These are phyloP conservation scores for Starmerella riodocensis DNA, from an alignment of 805 yeast genomes.

Conservation along the genomic window DNA sequence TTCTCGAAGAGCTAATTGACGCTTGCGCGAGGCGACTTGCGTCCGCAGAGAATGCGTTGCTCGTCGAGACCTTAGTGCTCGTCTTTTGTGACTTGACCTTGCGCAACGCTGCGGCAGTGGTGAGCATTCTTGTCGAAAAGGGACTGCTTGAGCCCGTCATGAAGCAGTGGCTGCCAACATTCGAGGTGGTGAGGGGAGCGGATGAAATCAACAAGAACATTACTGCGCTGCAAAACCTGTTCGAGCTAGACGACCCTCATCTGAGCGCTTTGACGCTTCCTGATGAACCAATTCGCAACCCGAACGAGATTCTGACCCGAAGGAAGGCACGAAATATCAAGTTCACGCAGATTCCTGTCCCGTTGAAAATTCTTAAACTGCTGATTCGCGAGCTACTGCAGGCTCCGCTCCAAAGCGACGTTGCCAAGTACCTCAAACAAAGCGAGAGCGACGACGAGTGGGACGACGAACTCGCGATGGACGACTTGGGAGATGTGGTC, in stretches of 20 bases:
- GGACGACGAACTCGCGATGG: constrained; percentile 27
- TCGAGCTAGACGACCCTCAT: constrained; percentile 41
- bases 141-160: constrained; percentile 45
- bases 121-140: constrained; percentile 41
- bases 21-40: constrained; percentile 61
- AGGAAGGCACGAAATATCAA: constrained; percentile 58
- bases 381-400: constrained; percentile 50
- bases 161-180: constrained; percentile 72
- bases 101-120: constrained; percentile 47
- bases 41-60: constrained; percentile 52
- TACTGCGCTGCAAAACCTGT: constrained; percentile 59
- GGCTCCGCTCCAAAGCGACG: constrained; percentile 35
- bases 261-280: constrained; percentile 46
- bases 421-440: neutral
- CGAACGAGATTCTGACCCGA: constrained; percentile 59
- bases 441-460: constrained; percentile 31
- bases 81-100: constrained; percentile 64
- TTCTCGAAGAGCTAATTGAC: constrained; percentile 44
- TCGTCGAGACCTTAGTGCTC: constrained; percentile 62
- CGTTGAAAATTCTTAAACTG: constrained; percentile 58
- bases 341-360: constrained; percentile 54
- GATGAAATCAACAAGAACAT: constrained; percentile 53
- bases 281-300: constrained; percentile 55
- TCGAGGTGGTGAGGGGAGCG: constrained; percentile 68
- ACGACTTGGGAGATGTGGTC: constrained; percentile 18